Evolutionary conservation across 768 basidiomycete species (phyloP).

Genomic region (Phlebiopsis gigantea): DNA sequence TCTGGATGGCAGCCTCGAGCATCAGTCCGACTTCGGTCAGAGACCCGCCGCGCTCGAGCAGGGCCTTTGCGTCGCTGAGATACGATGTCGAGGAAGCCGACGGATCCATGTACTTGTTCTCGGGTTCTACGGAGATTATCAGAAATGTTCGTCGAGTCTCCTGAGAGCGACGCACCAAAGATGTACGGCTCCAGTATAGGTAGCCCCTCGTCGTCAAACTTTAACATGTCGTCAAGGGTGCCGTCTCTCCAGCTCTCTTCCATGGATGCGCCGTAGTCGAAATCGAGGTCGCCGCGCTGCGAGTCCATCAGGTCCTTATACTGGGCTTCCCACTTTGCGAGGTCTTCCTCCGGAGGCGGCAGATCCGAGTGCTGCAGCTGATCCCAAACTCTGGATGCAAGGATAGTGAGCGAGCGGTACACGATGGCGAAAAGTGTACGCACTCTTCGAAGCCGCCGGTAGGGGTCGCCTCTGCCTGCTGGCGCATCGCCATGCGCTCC

Average conservation of each 20-base stretch:
- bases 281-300: slow-evolving; percentile 55
- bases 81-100: slow-evolving; percentile 42
- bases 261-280: slow-evolving; percentile 55
- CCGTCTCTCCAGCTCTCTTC: slow-evolving; percentile 60
- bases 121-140: slow-evolving; percentile 42
- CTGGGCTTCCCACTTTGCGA: slow-evolving; percentile 80
- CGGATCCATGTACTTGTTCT: slow-evolving; percentile 65
- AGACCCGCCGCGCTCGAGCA: slow-evolving; percentile 78
- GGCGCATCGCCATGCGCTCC: slow-evolving; percentile 24
- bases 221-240: slow-evolving; percentile 27
- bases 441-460: slow-evolving; percentile 34
- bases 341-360: slow-evolving; percentile 54
- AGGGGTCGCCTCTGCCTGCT: slow-evolving; percentile 4
- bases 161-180: slow-evolving; percentile 57
- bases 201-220: slow-evolving; percentile 69
- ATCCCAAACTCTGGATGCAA: slow-evolving; percentile 51
- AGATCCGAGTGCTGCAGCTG: slow-evolving; percentile 52
- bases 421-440: background rate
- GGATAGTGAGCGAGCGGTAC: background rate
- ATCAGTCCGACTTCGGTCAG: slow-evolving; percentile 82
- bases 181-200: slow-evolving; percentile 68
- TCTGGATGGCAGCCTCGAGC: slow-evolving; percentile 87
- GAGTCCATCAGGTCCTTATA: slow-evolving; percentile 73
- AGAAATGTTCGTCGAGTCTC: slow-evolving; percentile 5
- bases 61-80: slow-evolving; percentile 67